Evolutionary conservation across 139 green algal genomes (phyloP).

Genomic region (Picochlorum sp.): DNA sequence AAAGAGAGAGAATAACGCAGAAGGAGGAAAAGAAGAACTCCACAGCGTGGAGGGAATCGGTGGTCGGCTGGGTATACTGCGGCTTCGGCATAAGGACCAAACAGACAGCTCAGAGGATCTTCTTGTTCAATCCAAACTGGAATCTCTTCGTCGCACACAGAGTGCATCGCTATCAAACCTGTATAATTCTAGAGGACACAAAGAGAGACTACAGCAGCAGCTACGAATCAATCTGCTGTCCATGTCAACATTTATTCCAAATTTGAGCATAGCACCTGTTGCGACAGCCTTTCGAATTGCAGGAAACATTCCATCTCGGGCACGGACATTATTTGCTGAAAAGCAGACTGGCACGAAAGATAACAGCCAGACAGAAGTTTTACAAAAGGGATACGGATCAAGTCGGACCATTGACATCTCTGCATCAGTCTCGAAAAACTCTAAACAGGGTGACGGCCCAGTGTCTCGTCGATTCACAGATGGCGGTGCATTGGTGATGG

Average conservation of each 20-base stretch:
- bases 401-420: background rate
- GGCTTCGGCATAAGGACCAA: background rate
- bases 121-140: background rate
- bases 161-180: background rate
- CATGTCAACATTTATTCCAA: conserved; percentile 12
- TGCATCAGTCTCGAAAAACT: background rate
- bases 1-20: background rate
- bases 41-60: background rate
- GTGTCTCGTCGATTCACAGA: background rate
- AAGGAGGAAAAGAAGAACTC: background rate
- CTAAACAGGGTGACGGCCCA: background rate
- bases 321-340: background rate
- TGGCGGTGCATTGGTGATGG: background rate
- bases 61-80: background rate
- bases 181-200: background rate
- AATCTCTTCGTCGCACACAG: background rate
- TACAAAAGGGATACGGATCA: background rate
- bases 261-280: conserved; percentile 14
- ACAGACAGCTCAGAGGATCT: background rate
- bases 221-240: conserved; percentile 13
- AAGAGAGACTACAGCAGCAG: conserved; percentile 4
- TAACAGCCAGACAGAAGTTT: too few relatives aligned
- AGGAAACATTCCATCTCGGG: conserved; percentile 9
- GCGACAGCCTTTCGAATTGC: conserved; percentile 16
- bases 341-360: too few relatives aligned